Percentiles rank a stretch among this genome's conserved stretches.
Conservation (phyloP, 305 asterid genomes). For the Petunia hybrid region DNA sequence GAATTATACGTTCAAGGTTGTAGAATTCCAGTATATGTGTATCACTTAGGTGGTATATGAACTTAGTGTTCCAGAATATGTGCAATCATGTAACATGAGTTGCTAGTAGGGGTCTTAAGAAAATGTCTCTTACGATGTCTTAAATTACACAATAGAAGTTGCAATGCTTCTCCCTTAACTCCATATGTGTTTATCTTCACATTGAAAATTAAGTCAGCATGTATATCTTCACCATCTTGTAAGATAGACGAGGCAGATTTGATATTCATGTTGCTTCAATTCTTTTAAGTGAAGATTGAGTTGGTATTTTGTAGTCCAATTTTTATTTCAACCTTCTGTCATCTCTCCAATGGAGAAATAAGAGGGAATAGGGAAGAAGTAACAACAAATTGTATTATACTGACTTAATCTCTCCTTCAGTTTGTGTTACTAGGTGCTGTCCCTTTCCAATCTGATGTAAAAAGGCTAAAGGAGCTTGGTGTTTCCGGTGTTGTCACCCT, state of each 20-base stretch:
- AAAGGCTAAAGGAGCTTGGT: constrained; percentile 59
- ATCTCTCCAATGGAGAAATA: background rate
- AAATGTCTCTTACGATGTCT: background rate
- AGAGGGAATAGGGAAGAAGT: background rate
- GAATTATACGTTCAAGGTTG: background rate
- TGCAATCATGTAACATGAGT: background rate
- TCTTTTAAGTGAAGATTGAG: background rate
- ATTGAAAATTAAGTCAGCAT: background rate
- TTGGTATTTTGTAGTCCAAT: background rate
- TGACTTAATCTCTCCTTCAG: constrained; percentile 38
- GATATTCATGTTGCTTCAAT: background rate
- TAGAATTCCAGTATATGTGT: background rate
- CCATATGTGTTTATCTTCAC: background rate
- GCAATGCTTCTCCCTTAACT: background rate
- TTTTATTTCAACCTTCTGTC: background rate
- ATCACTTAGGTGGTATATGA: no score
- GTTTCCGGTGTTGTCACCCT: constrained; percentile 67
- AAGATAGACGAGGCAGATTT: background rate
- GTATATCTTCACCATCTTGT: background rate
- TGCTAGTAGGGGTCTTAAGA: background rate
- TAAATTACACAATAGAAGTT: background rate
- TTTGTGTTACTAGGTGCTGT: constrained; percentile 75
- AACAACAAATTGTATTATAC: background rate
- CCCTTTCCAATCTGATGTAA: constrained; percentile 70
- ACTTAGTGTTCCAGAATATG: background rate